Evolutionary conservation across 805 yeast genomes (phyloP), one percentile per base, ranked within the genome.

Genomic region (Yamadazyma ubonensis): DNA sequence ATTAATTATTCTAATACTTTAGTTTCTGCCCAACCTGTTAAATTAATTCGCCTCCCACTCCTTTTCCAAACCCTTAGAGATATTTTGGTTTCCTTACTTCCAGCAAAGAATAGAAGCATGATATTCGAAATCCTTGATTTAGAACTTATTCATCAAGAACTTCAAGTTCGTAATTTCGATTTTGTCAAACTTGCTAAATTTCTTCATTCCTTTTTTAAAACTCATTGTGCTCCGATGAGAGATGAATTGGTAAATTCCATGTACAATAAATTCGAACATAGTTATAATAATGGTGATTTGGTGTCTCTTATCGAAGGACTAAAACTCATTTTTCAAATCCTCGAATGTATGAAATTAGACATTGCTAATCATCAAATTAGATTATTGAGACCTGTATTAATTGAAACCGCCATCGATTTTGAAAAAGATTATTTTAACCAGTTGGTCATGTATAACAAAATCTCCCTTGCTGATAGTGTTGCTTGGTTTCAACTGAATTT

Each of bases 151-250:
- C 69, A 83, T 34, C 96, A 88, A 63, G 95, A 88, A 58, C 58
- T 89, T 38, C 62, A 75, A 29, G 79, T 78, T 47, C 79, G 83
- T 16, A 76, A 85, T n/a, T 76, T 86, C 51, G 86, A 83, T 58
- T 86, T 85, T 64, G 76, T 79, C 14, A 72, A 76, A 26, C 73
- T 88, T 51, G 75, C 90, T 2, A 71, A 71, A 41, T 86, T 95
- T 91, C 71, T 90, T 29, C 79, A 87, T 2, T 70, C 74, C 22
- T 77, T 88, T 22, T 83, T 91, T 63, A 87, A 89, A 63, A 79
- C 82, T 38, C 96, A 87, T 58, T 89, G 96, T 64, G 96, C 96
- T 5, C 97, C 97, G 46, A 88, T 88, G 95, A 76, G 97, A 57
- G 96, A 87, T 61, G 65, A 78, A 29, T 83, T 93, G 89, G 95